These are phyloP conservation scores for Puccinia novopanici DNA, from an alignment of 1,284 basidiomycete genomes.

Conservation along the genomic window DNA sequence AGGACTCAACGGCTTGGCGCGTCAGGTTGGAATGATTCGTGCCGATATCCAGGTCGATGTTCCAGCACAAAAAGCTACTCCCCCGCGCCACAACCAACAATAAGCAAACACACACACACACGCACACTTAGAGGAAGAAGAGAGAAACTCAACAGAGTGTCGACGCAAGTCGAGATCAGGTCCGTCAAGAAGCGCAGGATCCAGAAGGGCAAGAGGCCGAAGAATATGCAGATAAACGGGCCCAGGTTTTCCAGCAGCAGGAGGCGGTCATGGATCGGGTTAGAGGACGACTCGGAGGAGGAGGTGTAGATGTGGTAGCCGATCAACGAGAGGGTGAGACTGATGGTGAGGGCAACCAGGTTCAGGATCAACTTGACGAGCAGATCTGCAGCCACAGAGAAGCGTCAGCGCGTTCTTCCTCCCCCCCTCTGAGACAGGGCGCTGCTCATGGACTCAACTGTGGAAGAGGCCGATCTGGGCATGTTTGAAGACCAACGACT, in stretches of 20 bases:
- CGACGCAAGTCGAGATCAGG: constrained; percentile 38
- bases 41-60: constrained; percentile 48
- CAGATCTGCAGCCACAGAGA: not conserved
- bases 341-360: constrained; percentile 36
- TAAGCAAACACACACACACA: not conserved
- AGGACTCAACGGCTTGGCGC: constrained; percentile 39
- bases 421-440: not conserved
- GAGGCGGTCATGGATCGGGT: not conserved
- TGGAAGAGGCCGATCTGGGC: constrained; percentile 30
- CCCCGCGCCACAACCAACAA: not conserved
- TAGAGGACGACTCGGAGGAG: not conserved
- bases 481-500: constrained; percentile 27
- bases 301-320: constrained; percentile 25
- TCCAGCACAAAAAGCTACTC: constrained; percentile 47
- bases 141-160: constrained; percentile 46
- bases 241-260: not conserved
- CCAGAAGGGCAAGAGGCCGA: constrained; percentile 42
- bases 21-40: constrained; percentile 48
- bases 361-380: constrained; percentile 47
- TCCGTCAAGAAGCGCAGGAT: constrained; percentile 40
- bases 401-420: too few relatives aligned
- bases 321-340: constrained; percentile 38
- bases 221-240: constrained; percentile 39
- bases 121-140: not conserved
- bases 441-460: constrained; percentile 29